Evolutionary conservation across 495 filamentous ascomycete genomes (phyloP).

Genomic region (Lasiosphaeriaceae sp.): DNA sequence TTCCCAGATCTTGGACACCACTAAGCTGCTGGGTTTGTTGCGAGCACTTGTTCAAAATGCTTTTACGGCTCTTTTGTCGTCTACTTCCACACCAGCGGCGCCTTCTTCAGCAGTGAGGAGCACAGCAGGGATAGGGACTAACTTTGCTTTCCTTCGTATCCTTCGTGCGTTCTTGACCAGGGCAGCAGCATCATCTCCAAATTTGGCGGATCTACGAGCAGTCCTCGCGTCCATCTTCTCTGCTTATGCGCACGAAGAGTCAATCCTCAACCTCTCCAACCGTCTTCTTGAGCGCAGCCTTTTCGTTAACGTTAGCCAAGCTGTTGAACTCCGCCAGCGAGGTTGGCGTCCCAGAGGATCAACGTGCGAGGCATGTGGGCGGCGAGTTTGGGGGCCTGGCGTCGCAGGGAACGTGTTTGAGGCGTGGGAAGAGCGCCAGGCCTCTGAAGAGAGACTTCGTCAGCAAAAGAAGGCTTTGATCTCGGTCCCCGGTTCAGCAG

Average conservation of each 20-base stretch:
- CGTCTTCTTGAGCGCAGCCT: conserved; percentile 83
- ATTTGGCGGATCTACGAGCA: conserved; percentile 76
- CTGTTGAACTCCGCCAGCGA: conserved; percentile 68
- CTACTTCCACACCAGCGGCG: conserved; percentile 49
- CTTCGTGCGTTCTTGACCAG: conserved; percentile 86
- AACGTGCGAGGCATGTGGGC: conserved; percentile 80
- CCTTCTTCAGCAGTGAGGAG: not conserved
- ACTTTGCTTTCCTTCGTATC: conserved; percentile 82
- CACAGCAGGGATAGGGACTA: conserved; percentile 39
- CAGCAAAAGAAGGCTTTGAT: conserved; percentile 24
- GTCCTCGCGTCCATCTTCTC: conserved; percentile 88
- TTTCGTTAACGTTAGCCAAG: conserved; percentile 77
- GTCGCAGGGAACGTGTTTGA: conserved; percentile 74
- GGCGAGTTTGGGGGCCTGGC: conserved; percentile 84
- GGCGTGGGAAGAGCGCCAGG: conserved; percentile 68
- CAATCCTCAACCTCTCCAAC: conserved; percentile 79
- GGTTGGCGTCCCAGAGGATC: conserved; percentile 87
- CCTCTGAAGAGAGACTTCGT: conserved; percentile 37
- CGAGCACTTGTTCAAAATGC: conserved; percentile 81
- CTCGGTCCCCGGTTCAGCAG: conserved; percentile 13
- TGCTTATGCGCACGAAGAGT: conserved; percentile 90
- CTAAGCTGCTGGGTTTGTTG: conserved; percentile 59
- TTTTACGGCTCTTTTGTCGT: conserved; percentile 81
- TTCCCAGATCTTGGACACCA: conserved; percentile 33
- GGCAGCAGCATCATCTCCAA: conserved; percentile 75